Percentiles rank a stretch among this genome's conserved stretches.
Conservation (phyloP, 805 yeast genomes). For the Saccharomycopsis javanensis region DNA sequence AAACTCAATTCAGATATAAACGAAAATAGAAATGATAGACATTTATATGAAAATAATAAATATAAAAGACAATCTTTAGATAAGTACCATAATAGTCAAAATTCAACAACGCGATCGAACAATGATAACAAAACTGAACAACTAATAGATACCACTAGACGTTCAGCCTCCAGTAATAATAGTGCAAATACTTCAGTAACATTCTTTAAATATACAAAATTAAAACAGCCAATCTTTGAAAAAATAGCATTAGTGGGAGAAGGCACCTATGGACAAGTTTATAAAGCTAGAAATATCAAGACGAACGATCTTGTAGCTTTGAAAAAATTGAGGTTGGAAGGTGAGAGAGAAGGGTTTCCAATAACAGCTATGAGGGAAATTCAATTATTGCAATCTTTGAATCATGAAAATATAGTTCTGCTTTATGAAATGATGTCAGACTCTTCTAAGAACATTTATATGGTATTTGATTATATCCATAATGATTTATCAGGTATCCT, state of each 20-base stretch:
- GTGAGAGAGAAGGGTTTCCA: slow-evolving; percentile 92
- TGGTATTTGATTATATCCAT: slow-evolving; percentile 90
- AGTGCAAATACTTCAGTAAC: slow-evolving; percentile 4
- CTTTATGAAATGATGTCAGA: slow-evolving; percentile 87
- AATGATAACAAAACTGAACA: not conserved
- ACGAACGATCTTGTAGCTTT: slow-evolving; percentile 76
- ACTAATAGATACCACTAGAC: not conserved
- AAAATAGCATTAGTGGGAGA: slow-evolving; percentile 91
- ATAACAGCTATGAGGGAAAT: slow-evolving; percentile 92
- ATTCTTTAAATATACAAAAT: slow-evolving; percentile 7
- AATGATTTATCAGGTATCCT: slow-evolving; percentile 87
- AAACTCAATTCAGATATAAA: not conserved
- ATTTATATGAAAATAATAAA: not conserved
- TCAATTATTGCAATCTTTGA: slow-evolving; percentile 68
- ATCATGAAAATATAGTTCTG: slow-evolving; percentile 75
- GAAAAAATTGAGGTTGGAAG: slow-evolving; percentile 72
- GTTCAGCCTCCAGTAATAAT: not conserved
- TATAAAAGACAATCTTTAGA: not conserved
- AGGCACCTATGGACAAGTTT: slow-evolving; percentile 96
- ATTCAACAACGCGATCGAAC: not conserved
- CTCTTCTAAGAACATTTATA: slow-evolving; percentile 47
- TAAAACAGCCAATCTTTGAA: slow-evolving; percentile 36
- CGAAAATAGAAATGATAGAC: not conserved
- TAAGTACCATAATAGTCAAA: not conserved
- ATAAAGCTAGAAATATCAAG: slow-evolving; percentile 65